Evolutionary conservation across 805 yeast species (phyloP).

Genomic region (Candida alai): DNA sequence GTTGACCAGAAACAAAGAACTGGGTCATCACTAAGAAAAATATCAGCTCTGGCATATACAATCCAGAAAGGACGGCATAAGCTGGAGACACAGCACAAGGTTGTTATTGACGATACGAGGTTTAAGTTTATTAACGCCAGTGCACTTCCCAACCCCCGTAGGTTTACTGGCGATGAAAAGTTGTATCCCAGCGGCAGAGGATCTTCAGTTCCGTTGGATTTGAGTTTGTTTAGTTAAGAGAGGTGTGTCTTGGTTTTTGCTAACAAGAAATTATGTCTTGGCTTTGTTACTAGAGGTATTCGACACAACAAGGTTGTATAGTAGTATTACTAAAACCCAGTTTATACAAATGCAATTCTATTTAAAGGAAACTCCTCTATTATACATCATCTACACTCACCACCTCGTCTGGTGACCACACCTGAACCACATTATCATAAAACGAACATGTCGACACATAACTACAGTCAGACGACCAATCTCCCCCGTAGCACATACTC

Average conservation of each 20-base stretch:
- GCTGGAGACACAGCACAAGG: slow-evolving; percentile 17
- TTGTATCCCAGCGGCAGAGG: slow-evolving; percentile 96
- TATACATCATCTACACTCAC: too few relatives aligned
- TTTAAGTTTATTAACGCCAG: slow-evolving; percentile 64
- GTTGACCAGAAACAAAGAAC: slow-evolving; percentile 42
- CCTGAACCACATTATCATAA: slow-evolving; percentile 78
- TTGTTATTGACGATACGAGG: slow-evolving; percentile 63
- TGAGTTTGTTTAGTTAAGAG: slow-evolving; percentile 28
- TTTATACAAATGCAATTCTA: too few relatives aligned
- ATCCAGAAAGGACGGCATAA: slow-evolving; percentile 33
- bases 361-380: too few relatives aligned
- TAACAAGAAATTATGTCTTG: not conserved
- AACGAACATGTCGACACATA: slow-evolving; percentile 81
- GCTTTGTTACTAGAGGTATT: too few relatives aligned
- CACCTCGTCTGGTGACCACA: slow-evolving; percentile 47
- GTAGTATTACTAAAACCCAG: too few relatives aligned
- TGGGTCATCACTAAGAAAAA: slow-evolving; percentile 52
- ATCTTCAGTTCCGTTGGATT: slow-evolving; percentile 79
- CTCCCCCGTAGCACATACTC: slow-evolving; percentile 96
- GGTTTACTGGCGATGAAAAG: slow-evolving; percentile 55
- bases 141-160: slow-evolving; percentile 85
- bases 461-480: slow-evolving; percentile 57
- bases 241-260: slow-evolving; percentile 3
- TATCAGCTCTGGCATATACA: slow-evolving; percentile 65
- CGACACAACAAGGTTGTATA: too few relatives aligned